Evolutionary conservation across 192 early-diverging fungal species (phyloP).

Genomic region (Paraglomus occultum): DNA sequence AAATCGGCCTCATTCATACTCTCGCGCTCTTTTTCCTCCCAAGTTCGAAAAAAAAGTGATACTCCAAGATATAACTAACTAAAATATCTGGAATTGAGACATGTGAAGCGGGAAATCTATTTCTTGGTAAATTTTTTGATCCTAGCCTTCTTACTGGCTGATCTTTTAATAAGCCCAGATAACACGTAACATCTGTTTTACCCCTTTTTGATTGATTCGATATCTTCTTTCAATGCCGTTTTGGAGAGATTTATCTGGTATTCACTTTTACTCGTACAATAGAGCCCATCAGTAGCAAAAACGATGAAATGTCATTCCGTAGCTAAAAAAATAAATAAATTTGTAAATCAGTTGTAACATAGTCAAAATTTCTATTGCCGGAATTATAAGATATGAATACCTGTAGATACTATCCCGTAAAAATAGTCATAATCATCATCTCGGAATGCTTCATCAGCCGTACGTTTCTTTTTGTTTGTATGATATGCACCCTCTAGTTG

Average conservation of each 20-base stretch:
- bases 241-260: constrained; percentile 17
- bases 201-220: not conserved
- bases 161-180: not conserved
- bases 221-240: constrained; percentile 20
- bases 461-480: constrained; percentile 16
- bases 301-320: constrained; percentile 19
- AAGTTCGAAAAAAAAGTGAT: too few species aligned
- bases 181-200: constrained; percentile 9
- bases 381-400: constrained; percentile 5
- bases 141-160: constrained; percentile 2
- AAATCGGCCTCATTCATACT: constrained; percentile 10
- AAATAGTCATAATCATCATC: constrained; percentile 6
- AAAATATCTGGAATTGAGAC: too few species aligned
- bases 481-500: constrained; percentile 3
- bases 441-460: constrained; percentile 3
- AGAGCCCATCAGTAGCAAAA: constrained; percentile 19
- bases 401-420: constrained; percentile 21
- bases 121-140: constrained; percentile 3
- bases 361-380: too few species aligned
- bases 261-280: constrained; percentile 4
- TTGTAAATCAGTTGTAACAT: too few species aligned
- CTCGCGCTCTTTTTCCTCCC: constrained; percentile 12
- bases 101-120: too few species aligned
- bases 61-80: too few species aligned
- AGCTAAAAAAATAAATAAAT: too few species aligned